Base-by-base conservation (phyloP, 2,329 filamentous ascomycete species). In the Ascochyta clinopodiicola region DNA sequence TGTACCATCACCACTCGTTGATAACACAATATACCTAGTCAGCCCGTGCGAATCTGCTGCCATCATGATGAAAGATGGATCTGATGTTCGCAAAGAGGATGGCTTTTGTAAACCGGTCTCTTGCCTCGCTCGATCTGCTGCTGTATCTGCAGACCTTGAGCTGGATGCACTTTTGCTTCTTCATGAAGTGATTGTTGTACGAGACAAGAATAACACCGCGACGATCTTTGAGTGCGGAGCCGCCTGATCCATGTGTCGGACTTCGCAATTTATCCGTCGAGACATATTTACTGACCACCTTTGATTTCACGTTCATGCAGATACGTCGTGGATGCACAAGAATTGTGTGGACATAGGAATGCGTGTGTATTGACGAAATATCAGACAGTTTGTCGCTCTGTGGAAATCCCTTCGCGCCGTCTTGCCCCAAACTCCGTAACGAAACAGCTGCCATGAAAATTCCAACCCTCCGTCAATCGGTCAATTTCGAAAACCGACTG, bases 171-270 rank as follows among this genome's bases (percentile, higher is more conserved):
- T 38, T 27, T 51, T 27, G 37, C 54, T 39, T 48, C 38, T 40
- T 24, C 34, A 17, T 17, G 47, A 56, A 51, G 52, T 24, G 32
- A 43, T 12, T 25, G 44, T 29, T 64, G 73, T 74, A 76, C 58
- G 73, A 74, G 73, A 76, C 73, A 64, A 76, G 69, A 76, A 48
- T 43, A 64, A 73, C 19, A 46, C 34, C 44, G 63, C 69, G 72
- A 73, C 71, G 67, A 73, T 74, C 65, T 74, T 76, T 76, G 73
- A 76, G 73, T 76, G 75, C 73, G 72, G 63, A 62, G 56, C 70
- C 71, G 68, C 56, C 60, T 62, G 59, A 66, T 38, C 44, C 59
- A 57, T 63, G 63, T 71, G 68, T 64, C 66, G 71, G 63, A 57
- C 62, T 70, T 68, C 64, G 73, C 75, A 75, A 75, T 75, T 75